phyloP scores from a whole-genome alignment of 2,329 filamentous ascomycete genomes.

The Aureobasidium sp. region DNA sequence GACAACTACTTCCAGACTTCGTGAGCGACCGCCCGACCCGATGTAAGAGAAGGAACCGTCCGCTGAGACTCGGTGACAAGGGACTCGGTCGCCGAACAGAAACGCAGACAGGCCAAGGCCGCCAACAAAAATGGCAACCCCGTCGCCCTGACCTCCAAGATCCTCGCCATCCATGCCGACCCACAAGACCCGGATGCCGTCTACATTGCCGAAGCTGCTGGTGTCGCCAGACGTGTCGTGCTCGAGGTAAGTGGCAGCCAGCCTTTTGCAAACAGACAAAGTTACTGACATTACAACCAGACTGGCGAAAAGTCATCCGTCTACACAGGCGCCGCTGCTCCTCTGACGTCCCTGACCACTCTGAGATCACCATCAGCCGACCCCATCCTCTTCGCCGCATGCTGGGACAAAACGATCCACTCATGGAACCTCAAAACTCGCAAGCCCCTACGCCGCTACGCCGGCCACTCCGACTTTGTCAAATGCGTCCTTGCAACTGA shows the following conservation, averaged over 20 bases:
- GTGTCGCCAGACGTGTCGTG: constrained; percentile 65
- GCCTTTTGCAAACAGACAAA: not conserved
- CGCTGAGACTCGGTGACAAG: constrained; percentile 29
- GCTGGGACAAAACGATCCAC: constrained; percentile 92
- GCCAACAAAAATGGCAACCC: constrained; percentile 83
- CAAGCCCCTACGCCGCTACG: constrained; percentile 50
- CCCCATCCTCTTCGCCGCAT: constrained; percentile 69
- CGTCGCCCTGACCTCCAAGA: constrained; percentile 74
- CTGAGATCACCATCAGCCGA: constrained; percentile 37
- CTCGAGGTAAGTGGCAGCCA: constrained; percentile 56
- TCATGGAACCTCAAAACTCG: constrained; percentile 64
- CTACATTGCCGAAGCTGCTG: constrained; percentile 83
- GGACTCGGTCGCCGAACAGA: constrained; percentile 44
- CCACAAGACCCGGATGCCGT: constrained; percentile 56
- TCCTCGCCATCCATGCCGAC: constrained; percentile 67
- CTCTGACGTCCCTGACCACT: constrained; percentile 69
- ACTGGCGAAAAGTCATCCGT: constrained; percentile 38
- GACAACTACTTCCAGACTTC: constrained; percentile 91
- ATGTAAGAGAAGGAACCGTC: not conserved
- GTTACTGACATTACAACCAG: constrained; percentile 25
- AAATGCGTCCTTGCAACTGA: constrained; percentile 64
- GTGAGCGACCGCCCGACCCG: constrained; percentile 45
- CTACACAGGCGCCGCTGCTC: constrained; percentile 70
- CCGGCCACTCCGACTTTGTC: constrained; percentile 83
- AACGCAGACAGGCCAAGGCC: constrained; percentile 61